These are phyloP conservation scores for Tolypocladium nubicola DNA, from an alignment of 2,329 filamentous ascomycete genomes.

Conservation along the genomic window DNA sequence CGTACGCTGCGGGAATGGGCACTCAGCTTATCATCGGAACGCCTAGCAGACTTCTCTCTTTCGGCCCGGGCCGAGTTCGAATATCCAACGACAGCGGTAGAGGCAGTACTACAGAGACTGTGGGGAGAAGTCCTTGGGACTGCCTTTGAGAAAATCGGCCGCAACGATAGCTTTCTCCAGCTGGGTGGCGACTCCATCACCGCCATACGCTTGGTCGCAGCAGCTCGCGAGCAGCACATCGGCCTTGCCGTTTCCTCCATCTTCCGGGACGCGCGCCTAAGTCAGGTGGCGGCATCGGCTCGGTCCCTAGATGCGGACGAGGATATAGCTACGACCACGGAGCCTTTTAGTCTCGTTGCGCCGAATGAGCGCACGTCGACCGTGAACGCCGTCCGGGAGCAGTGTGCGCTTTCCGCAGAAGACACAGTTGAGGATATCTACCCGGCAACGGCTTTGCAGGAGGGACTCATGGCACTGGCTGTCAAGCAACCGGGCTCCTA, in stretches of 20 bases:
- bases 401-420: conserved; percentile 1
- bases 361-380: no score
- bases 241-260: background rate
- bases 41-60: background rate
- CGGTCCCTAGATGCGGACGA: background rate
- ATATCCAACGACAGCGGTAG: background rate
- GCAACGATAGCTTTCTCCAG: no score
- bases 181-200: conserved; percentile 1
- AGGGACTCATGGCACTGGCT: conserved; percentile 25
- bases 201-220: conserved; percentile 8
- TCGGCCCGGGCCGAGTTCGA: background rate
- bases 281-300: background rate
- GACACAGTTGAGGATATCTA: conserved; percentile 17
- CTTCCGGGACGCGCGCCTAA: background rate
- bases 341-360: no score
- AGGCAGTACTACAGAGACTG: no score
- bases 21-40: background rate
- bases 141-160: no score
- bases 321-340: background rate
- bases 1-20: background rate
- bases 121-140: no score
- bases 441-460: conserved; percentile 29
- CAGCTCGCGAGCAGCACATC: background rate
- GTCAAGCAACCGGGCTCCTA: conserved; percentile 24
- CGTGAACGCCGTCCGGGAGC: no score